Evolutionary conservation across 805 yeast genomes (phyloP).

Genomic region (Nakazawaea wyomingensis): DNA sequence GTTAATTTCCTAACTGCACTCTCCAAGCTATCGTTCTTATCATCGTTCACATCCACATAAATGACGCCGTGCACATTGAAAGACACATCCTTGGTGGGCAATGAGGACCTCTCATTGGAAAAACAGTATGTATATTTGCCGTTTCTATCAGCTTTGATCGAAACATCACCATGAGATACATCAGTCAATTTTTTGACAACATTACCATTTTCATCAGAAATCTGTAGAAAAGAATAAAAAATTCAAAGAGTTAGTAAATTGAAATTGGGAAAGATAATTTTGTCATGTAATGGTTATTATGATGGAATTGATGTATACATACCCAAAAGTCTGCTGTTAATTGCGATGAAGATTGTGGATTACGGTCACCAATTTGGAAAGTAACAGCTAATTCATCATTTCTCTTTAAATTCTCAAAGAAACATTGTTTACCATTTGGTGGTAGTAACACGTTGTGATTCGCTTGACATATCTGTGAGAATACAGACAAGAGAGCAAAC

Average conservation of each 20-base stretch:
- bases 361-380: slow-evolving; percentile 92
- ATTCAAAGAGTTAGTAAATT: no score
- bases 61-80: slow-evolving; percentile 93
- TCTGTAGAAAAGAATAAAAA: slow-evolving; percentile 15
- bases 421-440: slow-evolving; percentile 82
- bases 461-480: background rate
- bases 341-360: slow-evolving; percentile 64
- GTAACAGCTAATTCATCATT: slow-evolving; percentile 85
- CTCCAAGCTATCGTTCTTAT: slow-evolving; percentile 74
- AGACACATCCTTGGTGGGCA: slow-evolving; percentile 82
- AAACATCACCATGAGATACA: slow-evolving; percentile 77
- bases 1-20: slow-evolving; percentile 72
- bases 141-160: slow-evolving; percentile 53
- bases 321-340: slow-evolving; percentile 62
- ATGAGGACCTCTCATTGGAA: slow-evolving; percentile 72
- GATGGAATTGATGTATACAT: slow-evolving; percentile 13
- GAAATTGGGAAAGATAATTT: no score
- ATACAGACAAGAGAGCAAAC: background rate
- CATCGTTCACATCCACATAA: slow-evolving; percentile 66
- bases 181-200: slow-evolving; percentile 45
- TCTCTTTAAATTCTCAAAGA: slow-evolving; percentile 73
- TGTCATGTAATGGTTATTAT: no score
- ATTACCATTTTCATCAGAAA: slow-evolving; percentile 38
- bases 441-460: slow-evolving; percentile 85
- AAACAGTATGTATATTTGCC: slow-evolving; percentile 90